These are phyloP conservation scores for Podaxis sp. DNA, from an alignment of 768 basidiomycete genomes.

Conservation along the genomic window DNA sequence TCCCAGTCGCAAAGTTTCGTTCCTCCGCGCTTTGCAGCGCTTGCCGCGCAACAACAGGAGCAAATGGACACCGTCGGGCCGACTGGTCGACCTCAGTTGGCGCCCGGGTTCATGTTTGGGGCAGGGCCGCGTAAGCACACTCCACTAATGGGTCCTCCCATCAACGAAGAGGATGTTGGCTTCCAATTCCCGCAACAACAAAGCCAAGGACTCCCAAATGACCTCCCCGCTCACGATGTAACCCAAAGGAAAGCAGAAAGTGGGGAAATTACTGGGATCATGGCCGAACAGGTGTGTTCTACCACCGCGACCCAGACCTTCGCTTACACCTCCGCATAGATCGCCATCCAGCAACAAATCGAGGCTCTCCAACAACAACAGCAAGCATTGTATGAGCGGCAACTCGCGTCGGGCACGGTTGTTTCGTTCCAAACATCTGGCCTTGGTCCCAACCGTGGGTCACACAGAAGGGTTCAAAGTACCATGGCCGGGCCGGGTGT, in stretches of 20 bases:
- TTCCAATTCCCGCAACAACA: conserved; percentile 83
- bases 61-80: conserved; percentile 60
- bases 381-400: conserved; percentile 84
- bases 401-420: conserved; percentile 84
- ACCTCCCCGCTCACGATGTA: conserved; percentile 26
- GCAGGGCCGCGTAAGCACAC: conserved; percentile 44
- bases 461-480: conserved; percentile 84
- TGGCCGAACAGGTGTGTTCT: conserved; percentile 90
- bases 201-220: conserved; percentile 22
- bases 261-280: conserved; percentile 81
- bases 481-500: conserved; percentile 51
- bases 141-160: conserved; percentile 62
- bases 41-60: conserved; percentile 73
- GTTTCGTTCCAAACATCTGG: conserved; percentile 77
- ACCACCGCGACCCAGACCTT: background rate
- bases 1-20: conserved; percentile 82
- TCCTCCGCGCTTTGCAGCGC: conserved; percentile 83
- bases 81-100: conserved; percentile 82
- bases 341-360: conserved; percentile 87
- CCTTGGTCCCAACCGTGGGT: conserved; percentile 55
- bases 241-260: conserved; percentile 56
- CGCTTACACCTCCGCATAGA: conserved; percentile 36
- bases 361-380: conserved; percentile 89
- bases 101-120: conserved; percentile 91
- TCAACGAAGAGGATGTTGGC: conserved; percentile 75